phyloP scores from a whole-genome alignment of 2,329 filamentous ascomycete genomes.

The Neoscytalidium dimidiatum region DNA sequence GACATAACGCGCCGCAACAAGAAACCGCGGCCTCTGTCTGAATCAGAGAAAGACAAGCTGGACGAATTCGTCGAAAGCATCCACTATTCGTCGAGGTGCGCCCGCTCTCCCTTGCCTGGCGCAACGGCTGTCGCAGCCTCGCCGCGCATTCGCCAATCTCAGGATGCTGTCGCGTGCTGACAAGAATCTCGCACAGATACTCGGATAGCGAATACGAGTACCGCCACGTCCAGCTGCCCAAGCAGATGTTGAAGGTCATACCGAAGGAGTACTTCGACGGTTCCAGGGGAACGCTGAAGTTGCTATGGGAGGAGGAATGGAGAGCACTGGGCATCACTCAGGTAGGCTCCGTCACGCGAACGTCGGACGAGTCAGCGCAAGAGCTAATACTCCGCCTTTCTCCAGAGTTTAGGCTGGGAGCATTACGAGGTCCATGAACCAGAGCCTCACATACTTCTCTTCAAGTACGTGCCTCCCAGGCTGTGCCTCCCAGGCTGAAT shows the following conservation, averaged over 20 bases:
- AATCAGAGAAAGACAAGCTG: constrained; percentile 77
- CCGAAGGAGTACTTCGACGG: constrained; percentile 93
- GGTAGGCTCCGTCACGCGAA: constrained; percentile 54
- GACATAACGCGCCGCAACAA: constrained; percentile 86
- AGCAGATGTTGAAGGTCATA: constrained; percentile 97
- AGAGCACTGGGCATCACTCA: constrained; percentile 95
- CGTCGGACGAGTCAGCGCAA: background rate
- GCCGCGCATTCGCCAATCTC: background rate
- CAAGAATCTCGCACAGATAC: constrained; percentile 63
- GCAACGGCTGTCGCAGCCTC: constrained; percentile 4
- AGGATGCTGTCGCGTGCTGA: constrained; percentile 5
- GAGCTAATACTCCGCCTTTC: background rate
- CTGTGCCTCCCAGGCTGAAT: background rate
- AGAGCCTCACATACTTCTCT: constrained; percentile 95
- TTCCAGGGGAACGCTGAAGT: constrained; percentile 86
- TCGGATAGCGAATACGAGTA: constrained; percentile 93
- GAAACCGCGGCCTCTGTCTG: constrained; percentile 75
- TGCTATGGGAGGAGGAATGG: constrained; percentile 99
- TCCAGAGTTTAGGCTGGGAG: constrained; percentile 94
- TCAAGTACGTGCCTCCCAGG: constrained; percentile 78
- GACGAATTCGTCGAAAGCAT: constrained; percentile 93
- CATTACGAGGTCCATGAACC: constrained; percentile 99
- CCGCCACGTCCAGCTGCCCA: constrained; percentile 94
- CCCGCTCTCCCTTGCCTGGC: background rate
- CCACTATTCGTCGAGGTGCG: constrained; percentile 89